Base-by-base conservation (phyloP, 306 rosid species). In the Canavalia ensiformis region DNA sequence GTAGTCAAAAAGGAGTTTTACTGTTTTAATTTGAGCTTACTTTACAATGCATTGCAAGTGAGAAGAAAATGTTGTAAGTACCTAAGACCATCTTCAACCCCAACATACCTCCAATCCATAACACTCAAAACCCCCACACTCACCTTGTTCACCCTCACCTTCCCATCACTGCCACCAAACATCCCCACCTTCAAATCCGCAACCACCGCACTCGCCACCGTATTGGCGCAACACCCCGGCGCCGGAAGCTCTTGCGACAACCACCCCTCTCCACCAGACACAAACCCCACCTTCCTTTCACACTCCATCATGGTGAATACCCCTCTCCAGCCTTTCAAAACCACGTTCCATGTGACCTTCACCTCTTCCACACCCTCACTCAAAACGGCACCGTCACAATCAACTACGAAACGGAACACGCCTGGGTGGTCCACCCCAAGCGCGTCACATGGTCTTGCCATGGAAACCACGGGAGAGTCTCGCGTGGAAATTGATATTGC, bases 1-100 rank as follows among this genome's bases (percentile, higher is more conserved):
- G 41, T 2, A 37, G 41, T 2, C 41, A 37, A 37, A 37, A 37
- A 37, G 41, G 41, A 37, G 4, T 37, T 37, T 37, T 18, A 37
- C 4, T 37, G 41, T 37, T 37, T 37, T 37, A 37, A 37, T 37
- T 37, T 37, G 4, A 37, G 6, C 8, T 44, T 44, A 39, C 42
- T 39, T 39, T 39, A 39, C 42, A 2, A 44, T 51, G 28, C 25
- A 51, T 12, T 12, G 56, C 13, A 3, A 2, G 60, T 1, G 33
- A 45, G 46, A 67, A 90, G 91, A 75, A 92, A 92, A 71, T 88
- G 95, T 34, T 90, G 92, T 69, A 90, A 76, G 60, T 90, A 92
- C 50, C 89, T 86, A 2, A 92, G 88, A 6, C 91, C 97, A 85
- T 88, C 91, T 2, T 90, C 93, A 13, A 88, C 72, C 3, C 81